phyloP scores from a whole-genome alignment of 352 stramenopile species.

The Phytophthora ramorum region DNA sequence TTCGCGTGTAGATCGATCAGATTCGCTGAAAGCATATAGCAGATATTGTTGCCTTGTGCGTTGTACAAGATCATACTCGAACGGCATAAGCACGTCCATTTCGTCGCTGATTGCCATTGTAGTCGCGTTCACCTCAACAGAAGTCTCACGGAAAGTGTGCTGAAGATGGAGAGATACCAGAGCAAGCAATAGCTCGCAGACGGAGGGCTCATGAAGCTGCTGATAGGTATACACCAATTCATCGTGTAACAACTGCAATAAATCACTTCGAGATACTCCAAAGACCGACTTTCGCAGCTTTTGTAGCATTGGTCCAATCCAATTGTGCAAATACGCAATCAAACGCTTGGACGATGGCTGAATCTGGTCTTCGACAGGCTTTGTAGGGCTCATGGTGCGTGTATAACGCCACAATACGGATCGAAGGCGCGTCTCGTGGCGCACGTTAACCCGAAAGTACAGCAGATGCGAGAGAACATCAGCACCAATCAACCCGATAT shows the following conservation, averaged over 20 bases:
- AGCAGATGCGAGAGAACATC: constrained; percentile 26
- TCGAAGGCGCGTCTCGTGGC: constrained; percentile 9
- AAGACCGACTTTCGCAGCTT: constrained; percentile 23
- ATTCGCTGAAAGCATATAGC: constrained; percentile 22
- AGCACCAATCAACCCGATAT: neutral
- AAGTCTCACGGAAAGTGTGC: neutral
- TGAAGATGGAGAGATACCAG: constrained; percentile 16
- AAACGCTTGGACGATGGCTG: constrained; percentile 26
- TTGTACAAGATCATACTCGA: neutral
- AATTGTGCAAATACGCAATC: constrained; percentile 20
- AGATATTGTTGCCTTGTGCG: constrained; percentile 3
- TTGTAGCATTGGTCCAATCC: constrained; percentile 24
- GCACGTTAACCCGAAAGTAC: constrained; percentile 11
- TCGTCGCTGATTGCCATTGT: neutral
- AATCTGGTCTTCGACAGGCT: constrained; percentile 6
- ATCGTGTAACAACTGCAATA: constrained; percentile 16
- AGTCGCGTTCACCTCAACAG: neutral
- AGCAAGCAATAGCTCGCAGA: constrained; percentile 6
- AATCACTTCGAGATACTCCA: constrained; percentile 12
- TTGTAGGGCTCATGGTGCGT: constrained; percentile 13
- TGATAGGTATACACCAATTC: constrained; percentile 17
- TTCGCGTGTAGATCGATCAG: constrained; percentile 25
- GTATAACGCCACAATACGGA: constrained; percentile 24
- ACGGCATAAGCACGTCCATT: neutral
- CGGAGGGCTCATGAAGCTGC: constrained; percentile 2